A percentile compares a stretch with the other conserved stretches of the same genome.
Conservation (phyloP, 1,139 yeast genomes). For the Debaryomycetaceae sp. region DNA sequence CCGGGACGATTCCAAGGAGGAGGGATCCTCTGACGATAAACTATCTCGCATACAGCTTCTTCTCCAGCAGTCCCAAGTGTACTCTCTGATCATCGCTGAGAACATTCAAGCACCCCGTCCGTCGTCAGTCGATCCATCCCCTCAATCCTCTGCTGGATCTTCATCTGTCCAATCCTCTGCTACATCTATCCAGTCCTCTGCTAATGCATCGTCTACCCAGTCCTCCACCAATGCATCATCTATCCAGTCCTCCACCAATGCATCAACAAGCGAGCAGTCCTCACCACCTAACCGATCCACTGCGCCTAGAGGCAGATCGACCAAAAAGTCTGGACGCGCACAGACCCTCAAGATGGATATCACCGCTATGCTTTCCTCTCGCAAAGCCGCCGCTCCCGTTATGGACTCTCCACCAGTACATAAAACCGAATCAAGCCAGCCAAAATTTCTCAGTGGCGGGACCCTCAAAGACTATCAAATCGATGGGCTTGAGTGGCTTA, state of each 20-base stretch:
- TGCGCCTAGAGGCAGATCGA: constrained; percentile 3
- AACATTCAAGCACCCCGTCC: constrained; percentile 30
- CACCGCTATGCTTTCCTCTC: constrained; percentile 15
- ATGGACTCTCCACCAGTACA: neutral
- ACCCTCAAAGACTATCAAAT: constrained; percentile 71
- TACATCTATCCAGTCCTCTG: constrained; percentile 6
- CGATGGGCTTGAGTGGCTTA: constrained; percentile 86
- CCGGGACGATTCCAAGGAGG: too few relatives aligned
- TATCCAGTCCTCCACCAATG: neutral
- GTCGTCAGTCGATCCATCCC: constrained; percentile 9
- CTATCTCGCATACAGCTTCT: constrained; percentile 55
- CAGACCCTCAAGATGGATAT: constrained; percentile 5
- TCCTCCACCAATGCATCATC: neutral
- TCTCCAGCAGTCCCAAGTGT: constrained; percentile 74
- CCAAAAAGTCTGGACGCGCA: constrained; percentile 5
- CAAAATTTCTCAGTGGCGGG: constrained; percentile 57
- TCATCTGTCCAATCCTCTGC: constrained; percentile 3
- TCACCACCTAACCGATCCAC: neutral
- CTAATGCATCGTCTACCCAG: neutral
- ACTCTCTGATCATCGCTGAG: constrained; percentile 74
- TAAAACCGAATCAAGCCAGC: constrained; percentile 37
- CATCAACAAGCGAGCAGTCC: neutral
- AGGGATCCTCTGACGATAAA: neutral
- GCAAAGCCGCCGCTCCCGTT: neutral
- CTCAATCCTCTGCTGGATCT: constrained; percentile 13